These are phyloP conservation scores for Phoenix roebelenii DNA, from an alignment of 176 grass and related monocot species.

Conservation along the genomic window DNA sequence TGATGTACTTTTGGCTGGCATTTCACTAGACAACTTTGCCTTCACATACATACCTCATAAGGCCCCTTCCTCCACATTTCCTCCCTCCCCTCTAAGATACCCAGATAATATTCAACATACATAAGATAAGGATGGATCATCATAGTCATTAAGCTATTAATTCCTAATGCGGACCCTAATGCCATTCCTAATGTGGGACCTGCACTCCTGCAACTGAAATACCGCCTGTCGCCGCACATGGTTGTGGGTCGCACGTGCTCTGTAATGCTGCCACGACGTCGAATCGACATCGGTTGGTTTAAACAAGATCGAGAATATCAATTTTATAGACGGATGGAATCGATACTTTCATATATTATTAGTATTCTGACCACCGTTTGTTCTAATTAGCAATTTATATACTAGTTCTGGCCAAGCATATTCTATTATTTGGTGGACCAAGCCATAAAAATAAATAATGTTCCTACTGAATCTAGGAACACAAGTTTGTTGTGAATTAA, in stretches of 20 bases:
- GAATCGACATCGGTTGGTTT: not conserved
- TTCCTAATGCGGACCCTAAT: constrained; percentile 1
- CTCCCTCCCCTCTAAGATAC: no score
- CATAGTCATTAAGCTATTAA: constrained; percentile 11
- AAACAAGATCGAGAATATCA: not conserved
- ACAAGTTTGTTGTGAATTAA: no score
- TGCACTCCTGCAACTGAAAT: constrained; percentile 3
- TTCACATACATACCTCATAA: constrained; percentile 14
- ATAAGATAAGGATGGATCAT: constrained; percentile 5
- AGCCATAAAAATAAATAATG: no score
- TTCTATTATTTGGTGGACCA: no score
- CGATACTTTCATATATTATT: no score
- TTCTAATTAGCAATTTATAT: no score
- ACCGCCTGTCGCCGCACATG: constrained; percentile 24
- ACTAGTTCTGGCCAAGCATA: no score
- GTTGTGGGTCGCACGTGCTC: constrained; percentile 6
- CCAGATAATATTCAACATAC: no score
- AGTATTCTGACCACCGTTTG: not conserved
- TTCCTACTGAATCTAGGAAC: no score
- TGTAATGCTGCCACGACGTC: not conserved
- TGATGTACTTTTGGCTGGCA: constrained; percentile 41
- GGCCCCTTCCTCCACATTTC: no score
- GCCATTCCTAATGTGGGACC: constrained; percentile 2
- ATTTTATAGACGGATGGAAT: not conserved
- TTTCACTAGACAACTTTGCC: constrained; percentile 38